Evolutionary conservation across 306 rosid genomes (phyloP).

Genomic region (Astragalus glycyphyllos): DNA sequence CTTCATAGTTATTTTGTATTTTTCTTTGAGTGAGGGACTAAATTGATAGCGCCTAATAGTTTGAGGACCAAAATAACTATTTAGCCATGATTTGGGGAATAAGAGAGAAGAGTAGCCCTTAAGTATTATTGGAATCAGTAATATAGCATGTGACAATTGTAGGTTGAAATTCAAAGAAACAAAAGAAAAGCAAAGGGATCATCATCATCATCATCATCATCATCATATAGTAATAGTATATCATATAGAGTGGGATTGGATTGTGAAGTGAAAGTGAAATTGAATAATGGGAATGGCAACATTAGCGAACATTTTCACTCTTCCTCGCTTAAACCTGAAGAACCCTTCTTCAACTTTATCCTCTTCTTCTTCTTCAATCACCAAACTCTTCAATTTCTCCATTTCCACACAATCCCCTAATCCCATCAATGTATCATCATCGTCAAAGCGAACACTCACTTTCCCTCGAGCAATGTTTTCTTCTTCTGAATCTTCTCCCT

Average conservation of each 20-base stretch:
- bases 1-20: too few relatives aligned
- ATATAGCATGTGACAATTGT: too few relatives aligned
- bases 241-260: background rate
- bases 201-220: too few relatives aligned
- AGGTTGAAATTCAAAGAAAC: too few relatives aligned
- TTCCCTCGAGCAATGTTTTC: constrained; percentile 68
- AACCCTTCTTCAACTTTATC: background rate
- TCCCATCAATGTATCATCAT: constrained; percentile 47
- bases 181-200: too few relatives aligned
- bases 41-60: too few relatives aligned
- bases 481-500: constrained; percentile 54
- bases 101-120: too few relatives aligned
- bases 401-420: constrained; percentile 18
- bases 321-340: background rate
- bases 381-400: constrained; percentile 47
- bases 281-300: background rate
- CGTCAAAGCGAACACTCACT: constrained; percentile 40
- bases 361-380: constrained; percentile 28
- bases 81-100: too few relatives aligned
- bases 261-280: background rate
- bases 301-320: constrained; percentile 13
- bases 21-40: too few relatives aligned
- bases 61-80: too few relatives aligned
- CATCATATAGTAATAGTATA: too few relatives aligned
- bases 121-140: too few relatives aligned